Conservation (phyloP, 2,329 filamentous ascomycete species). For the Talaromyces funiculosus region DNA sequence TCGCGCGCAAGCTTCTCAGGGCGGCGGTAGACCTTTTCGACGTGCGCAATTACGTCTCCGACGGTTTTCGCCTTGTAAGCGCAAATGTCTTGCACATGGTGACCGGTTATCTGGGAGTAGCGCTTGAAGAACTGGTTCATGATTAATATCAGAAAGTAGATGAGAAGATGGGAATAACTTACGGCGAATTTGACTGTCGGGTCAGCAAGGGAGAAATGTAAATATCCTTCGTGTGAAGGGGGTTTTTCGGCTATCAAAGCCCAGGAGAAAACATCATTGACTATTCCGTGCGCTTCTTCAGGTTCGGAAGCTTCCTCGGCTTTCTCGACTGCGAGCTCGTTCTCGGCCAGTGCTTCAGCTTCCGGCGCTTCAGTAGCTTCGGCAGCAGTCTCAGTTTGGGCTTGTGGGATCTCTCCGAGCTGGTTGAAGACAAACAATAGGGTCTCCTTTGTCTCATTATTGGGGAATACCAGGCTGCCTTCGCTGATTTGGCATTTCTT, state of each 20-base stretch:
- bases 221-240: constrained; percentile 49
- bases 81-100: constrained; percentile 64
- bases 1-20: constrained; percentile 49
- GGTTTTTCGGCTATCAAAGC: background rate
- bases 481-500: constrained; percentile 27
- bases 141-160: background rate
- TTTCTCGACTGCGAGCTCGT: background rate
- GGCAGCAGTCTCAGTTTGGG: background rate
- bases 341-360: background rate
- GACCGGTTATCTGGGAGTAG: constrained; percentile 73
- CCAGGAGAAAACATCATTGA: background rate
- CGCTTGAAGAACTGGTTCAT: constrained; percentile 68
- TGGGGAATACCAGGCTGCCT: constrained; percentile 28
- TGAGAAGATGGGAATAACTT: constrained; percentile 32
- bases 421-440: constrained; percentile 34
- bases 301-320: background rate
- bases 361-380: background rate
- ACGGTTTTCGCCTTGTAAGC: constrained; percentile 54
- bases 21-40: constrained; percentile 35
- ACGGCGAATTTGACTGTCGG: constrained; percentile 66
- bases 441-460: constrained; percentile 25
- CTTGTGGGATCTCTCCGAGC: constrained; percentile 23
- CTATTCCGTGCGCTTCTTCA: background rate
- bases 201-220: constrained; percentile 53
- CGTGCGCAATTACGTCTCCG: constrained; percentile 49